Evolutionary conservation across 371 early-diverging fungal genomes (phyloP), one percentile per base, ranked within the genome.

Genomic region (Rhizopus arrhizus): DNA sequence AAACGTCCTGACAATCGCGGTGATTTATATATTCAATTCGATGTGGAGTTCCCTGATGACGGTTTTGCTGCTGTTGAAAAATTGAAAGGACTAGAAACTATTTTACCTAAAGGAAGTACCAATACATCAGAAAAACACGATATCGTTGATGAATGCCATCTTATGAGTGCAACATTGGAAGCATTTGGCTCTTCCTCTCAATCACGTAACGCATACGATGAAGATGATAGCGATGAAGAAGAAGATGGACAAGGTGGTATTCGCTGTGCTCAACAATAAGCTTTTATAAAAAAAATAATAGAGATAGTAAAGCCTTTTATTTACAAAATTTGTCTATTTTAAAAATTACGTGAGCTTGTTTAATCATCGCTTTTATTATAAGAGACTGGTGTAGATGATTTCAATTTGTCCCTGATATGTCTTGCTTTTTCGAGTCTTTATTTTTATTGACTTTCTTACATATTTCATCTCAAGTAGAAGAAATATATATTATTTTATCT

Each of bases 1-100:
- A 88, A 86, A 67, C 84, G 90, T 29, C 94, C 94, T 52, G 93
- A 92, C 67, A 86, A 89, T 66, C 86, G 87, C 68, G 99, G 99
- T 53, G 91, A 95, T 80, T 80, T 99, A 29, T 94, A 89, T 75
- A 73, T 98, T 69, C 85, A 88, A 57, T 99, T 99, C 72, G 91
- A 92, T 42, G 84, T 99, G 55, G 88, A 87, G 67, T 99, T 99
- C 89, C 99, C 99, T n/a, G 69, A 79, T 46, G 72, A 87, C 47
- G 84, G 87, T 74, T 95, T 94, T 86, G 71, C 87, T 47, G 52
- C 81, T 6, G 68, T 74, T 45, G 81, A 80, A 35, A 58, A 81
- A 46, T 59, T 86, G 50, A 64, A 66, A 42, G 46, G 62, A 41
- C 66, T 88, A 34, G 83, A 83, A 61, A 58, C 69, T 9, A 68